Conservation (phyloP, 768 basidiomycete species). For the Aureoboletus auriporus region DNA sequence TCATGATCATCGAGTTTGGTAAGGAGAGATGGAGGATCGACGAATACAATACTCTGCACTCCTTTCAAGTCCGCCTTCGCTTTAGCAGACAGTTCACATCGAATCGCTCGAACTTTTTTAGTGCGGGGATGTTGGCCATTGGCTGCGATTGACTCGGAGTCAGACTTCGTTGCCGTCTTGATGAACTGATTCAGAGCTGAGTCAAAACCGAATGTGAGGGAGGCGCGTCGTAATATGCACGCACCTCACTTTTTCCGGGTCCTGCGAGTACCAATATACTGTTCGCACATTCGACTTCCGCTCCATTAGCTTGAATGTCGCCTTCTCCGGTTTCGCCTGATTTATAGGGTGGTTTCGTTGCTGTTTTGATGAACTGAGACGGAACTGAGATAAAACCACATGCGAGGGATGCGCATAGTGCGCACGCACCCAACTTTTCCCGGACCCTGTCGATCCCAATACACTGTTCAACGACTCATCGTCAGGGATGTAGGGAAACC, state of each 20-base stretch:
- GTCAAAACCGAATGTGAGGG: not conserved
- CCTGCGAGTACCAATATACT: too few species aligned
- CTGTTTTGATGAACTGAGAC: too few species aligned
- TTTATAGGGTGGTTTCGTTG: too few species aligned
- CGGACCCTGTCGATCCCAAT: slow-evolving; percentile 16
- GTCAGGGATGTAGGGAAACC: not conserved
- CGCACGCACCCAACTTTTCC: slow-evolving; percentile 19
- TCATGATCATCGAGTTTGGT: slow-evolving; percentile 7
- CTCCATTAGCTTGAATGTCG: too few species aligned
- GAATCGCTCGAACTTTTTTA: slow-evolving; percentile 7
- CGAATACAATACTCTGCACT: not conserved
- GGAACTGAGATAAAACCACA: too few species aligned
- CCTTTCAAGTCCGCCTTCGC: not conserved
- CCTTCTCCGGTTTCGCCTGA: too few species aligned
- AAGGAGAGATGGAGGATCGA: slow-evolving; percentile 1
- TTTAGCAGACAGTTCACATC: slow-evolving; percentile 11
- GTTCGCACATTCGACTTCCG: too few species aligned
- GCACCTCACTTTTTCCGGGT: too few species aligned
- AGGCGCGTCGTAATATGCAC: not conserved
- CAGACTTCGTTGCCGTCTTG: slow-evolving; percentile 6
- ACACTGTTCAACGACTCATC: slow-evolving; percentile 1
- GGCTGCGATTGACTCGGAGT: not conserved
- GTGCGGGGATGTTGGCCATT: slow-evolving; percentile 4
- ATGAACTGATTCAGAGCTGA: slow-evolving; percentile 7
- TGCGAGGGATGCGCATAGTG: too few species aligned